phyloP scores from a whole-genome alignment of 2,329 filamentous ascomycete genomes.

The Penicillium sp. region DNA sequence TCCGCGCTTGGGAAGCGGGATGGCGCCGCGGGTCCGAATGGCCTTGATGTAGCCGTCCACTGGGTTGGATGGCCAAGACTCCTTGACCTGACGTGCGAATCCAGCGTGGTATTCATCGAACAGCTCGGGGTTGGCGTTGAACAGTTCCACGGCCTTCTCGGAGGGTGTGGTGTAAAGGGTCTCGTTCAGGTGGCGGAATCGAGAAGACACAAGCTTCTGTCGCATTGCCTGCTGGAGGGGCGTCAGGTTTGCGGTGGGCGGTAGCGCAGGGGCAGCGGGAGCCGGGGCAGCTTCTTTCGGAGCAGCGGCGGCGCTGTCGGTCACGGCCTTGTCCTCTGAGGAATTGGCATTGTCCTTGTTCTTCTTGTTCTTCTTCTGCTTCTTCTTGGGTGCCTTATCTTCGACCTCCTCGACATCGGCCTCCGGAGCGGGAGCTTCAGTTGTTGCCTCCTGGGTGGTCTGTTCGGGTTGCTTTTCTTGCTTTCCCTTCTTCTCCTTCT shows the following conservation, averaged over 20 bases:
- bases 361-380: constrained; percentile 36
- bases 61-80: constrained; percentile 91
- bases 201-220: constrained; percentile 88
- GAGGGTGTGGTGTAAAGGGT: constrained; percentile 94
- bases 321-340: constrained; percentile 23
- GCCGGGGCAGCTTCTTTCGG: constrained; percentile 12
- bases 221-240: constrained; percentile 93
- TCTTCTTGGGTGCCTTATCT: constrained; percentile 25
- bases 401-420: constrained; percentile 28
- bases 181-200: constrained; percentile 96
- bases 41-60: constrained; percentile 81
- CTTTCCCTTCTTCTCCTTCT: constrained; percentile 32
- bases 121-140: constrained; percentile 83
- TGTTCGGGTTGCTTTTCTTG: constrained; percentile 27
- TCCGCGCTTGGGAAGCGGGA: constrained; percentile 47
- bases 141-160: constrained; percentile 76
- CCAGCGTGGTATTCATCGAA: constrained; percentile 96
- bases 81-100: constrained; percentile 90
- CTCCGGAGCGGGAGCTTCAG: constrained; percentile 10
- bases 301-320: constrained; percentile 15
- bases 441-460: constrained; percentile 20
- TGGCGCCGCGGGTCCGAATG: constrained; percentile 67
- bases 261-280: constrained; percentile 31
- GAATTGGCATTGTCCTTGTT: constrained; percentile 32
- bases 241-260: constrained; percentile 68